Base-by-base conservation (phyloP, 192 early-diverging fungal genomes). In the Ambispora gerdemannii region DNA sequence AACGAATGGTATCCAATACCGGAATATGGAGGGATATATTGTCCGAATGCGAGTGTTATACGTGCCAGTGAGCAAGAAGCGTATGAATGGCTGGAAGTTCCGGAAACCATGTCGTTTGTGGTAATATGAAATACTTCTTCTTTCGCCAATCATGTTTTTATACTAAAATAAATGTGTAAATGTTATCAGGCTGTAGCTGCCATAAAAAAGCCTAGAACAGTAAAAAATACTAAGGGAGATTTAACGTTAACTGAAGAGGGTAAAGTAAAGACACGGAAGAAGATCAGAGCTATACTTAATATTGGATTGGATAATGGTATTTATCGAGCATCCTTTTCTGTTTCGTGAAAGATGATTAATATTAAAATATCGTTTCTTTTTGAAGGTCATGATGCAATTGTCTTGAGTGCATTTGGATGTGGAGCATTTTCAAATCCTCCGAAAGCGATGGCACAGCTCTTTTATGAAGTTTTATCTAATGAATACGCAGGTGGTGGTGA, bases 71-170 rank as follows among this genome's bases (percentile, higher is more conserved):
- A 33, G 27, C 50, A 60, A 62, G 60, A 77, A 13, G 72, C 66
- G 2, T 66, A 77, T 24, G 72, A 62, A n/a, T 77, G 75, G 30
- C 49, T 80, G 73, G 78, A 80, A 30, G 72, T 72, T 17, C 75
- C 78, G 24, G 78, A 77, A 3, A 74, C 73, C 72, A 76, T 80
- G 75, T 74, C 75, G 19, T 80, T 80, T 35, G 50, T 80, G 73
- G 78, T 75, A 73, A 28, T 70, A 69, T 24, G n/a, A n/a, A n/a
- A n/a, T 20, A 20, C 22, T 17, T n/a, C n/a, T n/a, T n/a, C 0
- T 30, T 27, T 30, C 20, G 0, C 20, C 11, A 6, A 7, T 17
- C 47, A 67, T 50, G n/a, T 60, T 35, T 51, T 10, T 24, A 27
- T 50, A 28, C 34, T 43, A 10, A 43, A 10, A 43, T 43, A 10